Percentiles rank a stretch among this genome's conserved stretches.
Conservation (phyloP, 129 eudicot species). For the Smallanthus sonchifolius region DNA sequence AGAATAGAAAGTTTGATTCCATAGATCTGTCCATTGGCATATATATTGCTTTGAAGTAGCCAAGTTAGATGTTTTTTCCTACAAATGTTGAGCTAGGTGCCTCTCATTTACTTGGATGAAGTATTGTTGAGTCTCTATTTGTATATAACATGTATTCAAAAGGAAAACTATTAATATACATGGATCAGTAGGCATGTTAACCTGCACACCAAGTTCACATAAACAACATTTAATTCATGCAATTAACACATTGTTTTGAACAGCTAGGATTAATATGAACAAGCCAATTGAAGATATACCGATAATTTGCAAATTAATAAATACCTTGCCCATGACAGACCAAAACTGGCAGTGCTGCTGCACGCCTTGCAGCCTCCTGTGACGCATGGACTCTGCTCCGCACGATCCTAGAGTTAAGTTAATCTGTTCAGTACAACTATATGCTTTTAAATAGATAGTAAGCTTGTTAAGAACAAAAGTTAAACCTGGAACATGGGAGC, state of each 20-base stretch:
- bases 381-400: conserved; percentile 51
- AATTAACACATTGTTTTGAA: neutral
- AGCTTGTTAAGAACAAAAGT: neutral
- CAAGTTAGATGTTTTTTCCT: neutral
- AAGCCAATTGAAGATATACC: neutral
- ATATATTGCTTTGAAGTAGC: neutral
- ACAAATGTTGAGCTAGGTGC: conserved; percentile 11
- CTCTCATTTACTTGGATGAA: conserved; percentile 1
- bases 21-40: neutral
- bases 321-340: conserved; percentile 89
- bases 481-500: conserved; percentile 65
- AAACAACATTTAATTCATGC: conserved; percentile 6
- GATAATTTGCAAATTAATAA: conserved; percentile 14
- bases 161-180: neutral
- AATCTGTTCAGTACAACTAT: conserved; percentile 16
- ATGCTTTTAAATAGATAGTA: neutral
- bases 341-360: conserved; percentile 67
- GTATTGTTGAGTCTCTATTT: neutral
- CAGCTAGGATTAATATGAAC: neutral
- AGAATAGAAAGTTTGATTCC: neutral
- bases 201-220: neutral
- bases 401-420: conserved; percentile 40
- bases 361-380: conserved; percentile 57
- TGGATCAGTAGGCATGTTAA: neutral
- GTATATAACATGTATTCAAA: neutral